Conservation (phyloP, 208 protist genomes). For the Angomonas ambiguus region DNA sequence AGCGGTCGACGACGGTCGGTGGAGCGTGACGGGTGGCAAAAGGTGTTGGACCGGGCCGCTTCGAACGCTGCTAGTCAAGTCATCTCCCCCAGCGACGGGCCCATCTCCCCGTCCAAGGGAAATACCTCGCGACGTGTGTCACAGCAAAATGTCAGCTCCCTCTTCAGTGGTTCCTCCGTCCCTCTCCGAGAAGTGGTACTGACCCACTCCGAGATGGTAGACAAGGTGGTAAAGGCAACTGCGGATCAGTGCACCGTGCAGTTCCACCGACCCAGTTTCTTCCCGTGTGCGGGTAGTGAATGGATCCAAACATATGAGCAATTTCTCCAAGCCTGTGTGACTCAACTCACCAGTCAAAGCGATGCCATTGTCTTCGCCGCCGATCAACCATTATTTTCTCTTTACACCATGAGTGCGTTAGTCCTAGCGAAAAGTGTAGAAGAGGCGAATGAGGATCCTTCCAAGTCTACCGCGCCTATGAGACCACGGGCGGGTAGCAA, state of each 20-base stretch:
- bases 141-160: background rate
- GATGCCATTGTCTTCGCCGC: background rate
- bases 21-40: conserved; percentile 8
- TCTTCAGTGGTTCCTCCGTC: background rate
- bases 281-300: background rate
- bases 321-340: background rate
- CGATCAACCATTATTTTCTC: background rate
- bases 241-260: background rate
- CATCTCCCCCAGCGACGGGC: background rate
- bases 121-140: background rate
- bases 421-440: conserved; percentile 1
- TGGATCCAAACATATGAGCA: conserved; percentile 12
- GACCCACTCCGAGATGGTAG: background rate
- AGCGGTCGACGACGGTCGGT: background rate
- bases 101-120: background rate
- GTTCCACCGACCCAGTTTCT: background rate
- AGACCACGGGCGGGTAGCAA: background rate
- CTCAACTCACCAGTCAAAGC: background rate
- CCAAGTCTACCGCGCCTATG: background rate
- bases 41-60: conserved; percentile 5
- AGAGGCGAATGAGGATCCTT: background rate
- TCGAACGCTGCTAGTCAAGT: background rate
- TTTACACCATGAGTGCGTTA: conserved; percentile 4
- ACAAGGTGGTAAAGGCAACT: background rate
- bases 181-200: background rate